Evolutionary conservation across 306 rosid species (phyloP).

Genomic region (Ormosia emarginata): DNA sequence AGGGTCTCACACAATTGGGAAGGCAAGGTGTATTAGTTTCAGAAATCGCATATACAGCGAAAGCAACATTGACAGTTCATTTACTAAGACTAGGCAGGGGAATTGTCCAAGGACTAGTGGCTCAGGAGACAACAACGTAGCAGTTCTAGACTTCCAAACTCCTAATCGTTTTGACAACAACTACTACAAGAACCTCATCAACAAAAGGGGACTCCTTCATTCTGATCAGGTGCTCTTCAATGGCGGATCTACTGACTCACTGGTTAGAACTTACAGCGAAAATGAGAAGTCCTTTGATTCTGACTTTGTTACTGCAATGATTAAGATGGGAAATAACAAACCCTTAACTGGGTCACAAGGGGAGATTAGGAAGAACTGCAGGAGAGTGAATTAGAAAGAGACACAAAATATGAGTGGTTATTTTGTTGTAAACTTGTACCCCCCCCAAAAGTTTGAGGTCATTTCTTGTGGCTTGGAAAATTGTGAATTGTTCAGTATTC

Average conservation of each 20-base stretch:
- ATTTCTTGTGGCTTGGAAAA: neutral
- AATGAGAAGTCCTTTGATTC: constrained; percentile 30
- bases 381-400: constrained; percentile 38
- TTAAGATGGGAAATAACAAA: constrained; percentile 67
- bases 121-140: constrained; percentile 55
- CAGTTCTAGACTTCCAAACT: constrained; percentile 49
- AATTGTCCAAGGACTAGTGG: constrained; percentile 44
- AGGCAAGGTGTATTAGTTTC: constrained; percentile 60
- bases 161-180: constrained; percentile 55
- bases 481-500: neutral
- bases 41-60: constrained; percentile 53
- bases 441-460: neutral
- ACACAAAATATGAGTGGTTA: neutral
- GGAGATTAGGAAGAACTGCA: constrained; percentile 69
- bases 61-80: constrained; percentile 46
- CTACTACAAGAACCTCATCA: constrained; percentile 59
- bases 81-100: constrained; percentile 43
- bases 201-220: constrained; percentile 62
- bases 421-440: neutral
- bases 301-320: constrained; percentile 64
- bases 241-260: constrained; percentile 69
- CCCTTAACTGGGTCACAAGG: constrained; percentile 78
- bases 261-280: constrained; percentile 46
- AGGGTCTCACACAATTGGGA: constrained; percentile 84
- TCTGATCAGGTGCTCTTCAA: constrained; percentile 64